Conservation (phyloP, 2,329 filamentous ascomycete genomes). For the Fusarium brachygibbosum region DNA sequence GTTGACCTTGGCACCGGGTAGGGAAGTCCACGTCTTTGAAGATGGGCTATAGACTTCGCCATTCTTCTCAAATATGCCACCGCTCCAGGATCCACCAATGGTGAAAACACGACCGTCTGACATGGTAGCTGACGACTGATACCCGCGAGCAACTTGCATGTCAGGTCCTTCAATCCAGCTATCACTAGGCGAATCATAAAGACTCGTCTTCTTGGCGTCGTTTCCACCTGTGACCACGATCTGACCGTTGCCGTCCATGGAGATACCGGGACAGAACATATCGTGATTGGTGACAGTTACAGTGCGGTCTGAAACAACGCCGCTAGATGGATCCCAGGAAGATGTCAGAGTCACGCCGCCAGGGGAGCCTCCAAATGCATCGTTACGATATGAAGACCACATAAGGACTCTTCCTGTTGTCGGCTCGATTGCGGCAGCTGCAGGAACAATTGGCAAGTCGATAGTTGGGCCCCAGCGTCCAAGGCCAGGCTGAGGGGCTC, state of each 20-base stretch:
- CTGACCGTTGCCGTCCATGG: slow-evolving; percentile 61
- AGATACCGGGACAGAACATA: slow-evolving; percentile 71
- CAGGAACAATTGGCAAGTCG: slow-evolving; percentile 37
- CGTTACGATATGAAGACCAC: slow-evolving; percentile 23
- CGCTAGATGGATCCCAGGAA: slow-evolving; percentile 15
- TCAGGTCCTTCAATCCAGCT: slow-evolving; percentile 27
- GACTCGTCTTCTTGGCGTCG: slow-evolving; percentile 61
- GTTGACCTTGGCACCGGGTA: slow-evolving; percentile 55
- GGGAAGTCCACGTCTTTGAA: slow-evolving; percentile 17
- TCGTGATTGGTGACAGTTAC: slow-evolving; percentile 62
- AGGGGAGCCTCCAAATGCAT: slow-evolving; percentile 11
- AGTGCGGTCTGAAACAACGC: slow-evolving; percentile 17
- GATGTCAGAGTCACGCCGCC: slow-evolving; percentile 25
- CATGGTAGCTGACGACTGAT: slow-evolving; percentile 26
- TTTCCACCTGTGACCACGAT: slow-evolving; percentile 68
- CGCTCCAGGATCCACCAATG: slow-evolving; percentile 37
- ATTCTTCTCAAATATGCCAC: slow-evolving; percentile 17
- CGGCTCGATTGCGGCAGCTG: slow-evolving; percentile 34
- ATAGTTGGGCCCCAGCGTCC: slow-evolving; percentile 34
- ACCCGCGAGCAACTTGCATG: slow-evolving; percentile 25
- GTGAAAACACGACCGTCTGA: slow-evolving; percentile 31
- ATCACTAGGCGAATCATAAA: slow-evolving; percentile 55
- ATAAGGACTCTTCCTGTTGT: slow-evolving; percentile 27
- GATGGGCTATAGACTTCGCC: slow-evolving; percentile 28
- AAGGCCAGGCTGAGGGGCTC: not conserved